These are phyloP conservation scores for Cladosporium sp. DNA, from an alignment of 2,329 filamentous ascomycete genomes.

Conservation along the genomic window DNA sequence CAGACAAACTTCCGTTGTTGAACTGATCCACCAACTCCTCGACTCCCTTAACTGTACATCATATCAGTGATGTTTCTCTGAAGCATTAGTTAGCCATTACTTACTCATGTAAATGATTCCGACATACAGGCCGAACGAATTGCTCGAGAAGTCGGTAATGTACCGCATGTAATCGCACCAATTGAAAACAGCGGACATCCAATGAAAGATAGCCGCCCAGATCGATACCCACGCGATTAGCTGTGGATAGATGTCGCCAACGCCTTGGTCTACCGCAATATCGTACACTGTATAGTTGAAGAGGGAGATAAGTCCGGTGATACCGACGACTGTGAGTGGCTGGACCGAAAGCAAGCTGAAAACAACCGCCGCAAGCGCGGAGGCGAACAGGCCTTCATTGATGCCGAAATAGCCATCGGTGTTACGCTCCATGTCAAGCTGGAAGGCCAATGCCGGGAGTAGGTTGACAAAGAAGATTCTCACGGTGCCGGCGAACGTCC, in stretches of 20 bases:
- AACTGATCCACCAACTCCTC: slow-evolving; percentile 51
- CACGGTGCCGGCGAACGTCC: slow-evolving; percentile 49
- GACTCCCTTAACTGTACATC: slow-evolving; percentile 46
- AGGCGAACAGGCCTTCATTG: slow-evolving; percentile 51
- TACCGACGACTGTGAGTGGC: slow-evolving; percentile 52
- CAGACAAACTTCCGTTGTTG: slow-evolving; percentile 23
- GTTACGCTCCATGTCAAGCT: slow-evolving; percentile 52
- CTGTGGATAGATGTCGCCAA: slow-evolving; percentile 43
- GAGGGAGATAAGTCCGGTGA: slow-evolving; percentile 48
- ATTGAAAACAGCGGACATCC: slow-evolving; percentile 48
- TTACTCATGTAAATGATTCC: slow-evolving; percentile 49
- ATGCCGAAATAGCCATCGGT: slow-evolving; percentile 51
- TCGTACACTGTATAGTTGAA: slow-evolving; percentile 58
- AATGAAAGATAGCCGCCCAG: slow-evolving; percentile 53
- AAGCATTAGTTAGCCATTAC: not conserved
- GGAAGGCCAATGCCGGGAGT: slow-evolving; percentile 53
- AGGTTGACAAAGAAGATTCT: slow-evolving; percentile 56
- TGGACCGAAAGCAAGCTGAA: slow-evolving; percentile 49
- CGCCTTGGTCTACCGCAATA: slow-evolving; percentile 46
- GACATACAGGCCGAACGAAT: slow-evolving; percentile 50
- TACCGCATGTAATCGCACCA: slow-evolving; percentile 54
- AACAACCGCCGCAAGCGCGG: slow-evolving; percentile 49
- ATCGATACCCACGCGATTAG: slow-evolving; percentile 54
- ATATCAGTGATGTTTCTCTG: slow-evolving; percentile 4
- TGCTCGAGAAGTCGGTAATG: slow-evolving; percentile 51